Percentiles rank a stretch among this genome's conserved stretches.
Evolutionary conservation across 805 yeast genomes (phyloP).

Genomic region (Myxozyma udenii): DNA sequence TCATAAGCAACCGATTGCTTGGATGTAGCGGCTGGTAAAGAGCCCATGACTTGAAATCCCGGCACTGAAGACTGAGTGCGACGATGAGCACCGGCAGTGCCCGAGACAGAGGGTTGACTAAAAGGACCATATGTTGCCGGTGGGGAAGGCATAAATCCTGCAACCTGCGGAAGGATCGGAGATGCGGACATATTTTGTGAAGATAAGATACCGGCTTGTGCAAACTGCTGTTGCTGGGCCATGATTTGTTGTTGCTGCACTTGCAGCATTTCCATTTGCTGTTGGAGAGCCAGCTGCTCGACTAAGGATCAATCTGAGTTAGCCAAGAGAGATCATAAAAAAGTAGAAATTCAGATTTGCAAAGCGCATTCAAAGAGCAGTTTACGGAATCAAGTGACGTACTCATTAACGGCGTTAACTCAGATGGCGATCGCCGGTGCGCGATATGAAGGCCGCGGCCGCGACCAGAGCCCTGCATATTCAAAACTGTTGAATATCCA

Average conservation of each 20-base stretch:
- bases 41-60: constrained; percentile 22
- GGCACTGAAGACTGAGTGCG: constrained; percentile 39
- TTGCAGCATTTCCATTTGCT: constrained; percentile 86
- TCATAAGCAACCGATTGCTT: constrained; percentile 7
- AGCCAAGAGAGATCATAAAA: background rate
- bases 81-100: constrained; percentile 34
- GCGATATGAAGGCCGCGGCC: constrained; percentile 74
- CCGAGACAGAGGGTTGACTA: background rate
- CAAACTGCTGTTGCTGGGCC: constrained; percentile 57
- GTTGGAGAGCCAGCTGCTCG: constrained; percentile 73
- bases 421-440: constrained; percentile 96
- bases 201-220: constrained; percentile 35
- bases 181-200: constrained; percentile 10
- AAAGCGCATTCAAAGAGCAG: too few relatives aligned
- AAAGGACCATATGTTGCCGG: constrained; percentile 10
- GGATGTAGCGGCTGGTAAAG: constrained; percentile 5
- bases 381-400: constrained; percentile 33
- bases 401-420: constrained; percentile 85
- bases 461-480: constrained; percentile 37
- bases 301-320: constrained; percentile 38
- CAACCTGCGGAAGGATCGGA: constrained; percentile 15
- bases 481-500: too few relatives aligned
- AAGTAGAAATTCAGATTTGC: background rate
- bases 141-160: constrained; percentile 20
- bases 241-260: constrained; percentile 86